Percentiles rank a stretch among this genome's conserved stretches.
Evolutionary conservation across 805 yeast genomes (phyloP).

Genomic region (Pichia nakasei): DNA sequence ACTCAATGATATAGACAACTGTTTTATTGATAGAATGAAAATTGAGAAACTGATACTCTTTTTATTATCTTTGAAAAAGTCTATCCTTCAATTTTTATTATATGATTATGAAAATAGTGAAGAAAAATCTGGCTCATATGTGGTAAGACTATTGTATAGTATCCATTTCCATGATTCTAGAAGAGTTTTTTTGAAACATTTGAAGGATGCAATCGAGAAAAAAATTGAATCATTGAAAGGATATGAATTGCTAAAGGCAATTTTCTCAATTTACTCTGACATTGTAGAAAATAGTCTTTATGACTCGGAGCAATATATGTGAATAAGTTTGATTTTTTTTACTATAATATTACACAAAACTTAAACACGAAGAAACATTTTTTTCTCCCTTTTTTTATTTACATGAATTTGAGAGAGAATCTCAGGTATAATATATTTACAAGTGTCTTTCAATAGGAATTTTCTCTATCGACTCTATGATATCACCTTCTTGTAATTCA

Average conservation of each 20-base stretch:
- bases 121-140: constrained; percentile 9
- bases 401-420: too few species aligned
- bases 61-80: constrained; percentile 5
- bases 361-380: too few species aligned
- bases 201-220: background rate
- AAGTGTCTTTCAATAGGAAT: constrained; percentile 46
- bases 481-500: constrained; percentile 50
- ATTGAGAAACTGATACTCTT: constrained; percentile 8
- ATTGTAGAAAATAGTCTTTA: background rate
- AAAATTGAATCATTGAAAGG: background rate
- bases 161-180: constrained; percentile 21
- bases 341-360: too few species aligned
- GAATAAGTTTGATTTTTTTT: too few species aligned
- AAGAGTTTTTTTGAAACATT: constrained; percentile 11
- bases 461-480: constrained; percentile 65
- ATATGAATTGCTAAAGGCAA: background rate
- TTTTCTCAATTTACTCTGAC: background rate
- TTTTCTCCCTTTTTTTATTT: too few species aligned
- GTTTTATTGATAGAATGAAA: constrained; percentile 15
- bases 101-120: constrained; percentile 3
- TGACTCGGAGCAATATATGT: too few species aligned
- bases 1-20: background rate
- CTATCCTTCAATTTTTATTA: constrained; percentile 6
- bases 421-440: constrained; percentile 23
- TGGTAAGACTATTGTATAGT: constrained; percentile 8